Evolutionary conservation across 2,329 filamentous ascomycete genomes (phyloP), one percentile per base, ranked within the genome.

Genomic region (Penicillium sp.): DNA sequence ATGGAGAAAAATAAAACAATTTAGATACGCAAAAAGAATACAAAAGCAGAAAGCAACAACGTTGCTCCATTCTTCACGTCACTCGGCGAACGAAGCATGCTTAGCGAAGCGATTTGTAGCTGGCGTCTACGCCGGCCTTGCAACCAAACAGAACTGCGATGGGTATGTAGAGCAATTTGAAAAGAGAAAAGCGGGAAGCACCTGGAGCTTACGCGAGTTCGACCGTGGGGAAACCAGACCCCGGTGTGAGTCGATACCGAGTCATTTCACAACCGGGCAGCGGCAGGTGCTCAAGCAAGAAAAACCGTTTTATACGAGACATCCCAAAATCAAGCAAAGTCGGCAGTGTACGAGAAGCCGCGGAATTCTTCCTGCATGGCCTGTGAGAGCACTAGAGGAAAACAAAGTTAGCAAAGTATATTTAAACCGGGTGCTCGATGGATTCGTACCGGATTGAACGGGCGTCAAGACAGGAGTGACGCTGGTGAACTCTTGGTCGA

Each of bases 321-420:
- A 49, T 14, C 25, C 40, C 20, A 33, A 36, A 44, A 64, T 79
- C 73, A 92, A 56, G 88, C 87, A 75, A 95, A 95, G 73, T 96
- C 91, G 54, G 90, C 89, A 46, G 90, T 94, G 76, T 99, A 99
- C 24, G 92, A 97, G 79, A 99, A 99, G 61, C 94, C 94, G 53
- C 94, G 86, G 87, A 99, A 99, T 73, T 99, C 92, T 78, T 99
- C 94, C 77, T 99, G 94, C 92, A 97, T 97, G 39, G 91, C 90
- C 79, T 97, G 94, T 25, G 92, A 95, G 58, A 99, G 82, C 40
- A 99, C 94, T 96, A 62, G 42, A 50, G 24, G 44, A 50, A 46
- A 20, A 4, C 9, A 22, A 38, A 38, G 18, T 38, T 22, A 38
- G 35, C 16, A 38, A 38, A 20, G 16, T 3, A 5, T 6, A 5